These are phyloP conservation scores for Phytophthora pini DNA, from an alignment of 352 stramenopile genomes.

Conservation along the genomic window DNA sequence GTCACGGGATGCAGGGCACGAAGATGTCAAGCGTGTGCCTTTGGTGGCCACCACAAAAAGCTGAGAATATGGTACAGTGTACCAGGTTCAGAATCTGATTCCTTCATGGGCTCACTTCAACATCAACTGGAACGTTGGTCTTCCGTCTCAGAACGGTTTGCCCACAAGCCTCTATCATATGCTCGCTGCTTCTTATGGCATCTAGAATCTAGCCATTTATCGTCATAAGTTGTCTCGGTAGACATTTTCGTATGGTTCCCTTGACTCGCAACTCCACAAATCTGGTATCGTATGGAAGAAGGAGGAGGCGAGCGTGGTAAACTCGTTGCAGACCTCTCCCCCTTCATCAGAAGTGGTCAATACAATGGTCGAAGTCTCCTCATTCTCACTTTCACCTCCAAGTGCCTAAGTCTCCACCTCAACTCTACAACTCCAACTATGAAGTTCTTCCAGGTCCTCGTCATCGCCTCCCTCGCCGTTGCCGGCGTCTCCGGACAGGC, in stretches of 20 bases:
- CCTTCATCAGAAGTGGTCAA: background rate
- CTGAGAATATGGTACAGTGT: conserved; percentile 9
- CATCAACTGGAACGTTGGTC: background rate
- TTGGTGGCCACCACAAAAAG: conserved; percentile 2
- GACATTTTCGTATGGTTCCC: background rate
- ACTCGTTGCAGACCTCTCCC: conserved; percentile 3
- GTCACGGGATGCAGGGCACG: background rate
- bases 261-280: conserved; percentile 2
- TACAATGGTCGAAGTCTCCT: background rate
- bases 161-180: background rate
- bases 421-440: background rate
- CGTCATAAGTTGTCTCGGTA: background rate
- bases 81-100: conserved; percentile 3
- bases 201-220: background rate
- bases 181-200: background rate
- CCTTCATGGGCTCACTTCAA: background rate
- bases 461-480: conserved; percentile 36
- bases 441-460: conserved; percentile 36
- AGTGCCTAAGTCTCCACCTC: conserved; percentile 1
- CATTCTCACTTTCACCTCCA: conserved; percentile 6
- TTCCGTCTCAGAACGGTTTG: too few relatives aligned
- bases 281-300: background rate
- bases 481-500: conserved; percentile 21
- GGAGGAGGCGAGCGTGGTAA: background rate
- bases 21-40: conserved; percentile 8